Percentiles rank a stretch among this genome's conserved stretches.
Evolutionary conservation across 257 asterid genomes (phyloP).

Genomic region (Nicotiana sylvestris): DNA sequence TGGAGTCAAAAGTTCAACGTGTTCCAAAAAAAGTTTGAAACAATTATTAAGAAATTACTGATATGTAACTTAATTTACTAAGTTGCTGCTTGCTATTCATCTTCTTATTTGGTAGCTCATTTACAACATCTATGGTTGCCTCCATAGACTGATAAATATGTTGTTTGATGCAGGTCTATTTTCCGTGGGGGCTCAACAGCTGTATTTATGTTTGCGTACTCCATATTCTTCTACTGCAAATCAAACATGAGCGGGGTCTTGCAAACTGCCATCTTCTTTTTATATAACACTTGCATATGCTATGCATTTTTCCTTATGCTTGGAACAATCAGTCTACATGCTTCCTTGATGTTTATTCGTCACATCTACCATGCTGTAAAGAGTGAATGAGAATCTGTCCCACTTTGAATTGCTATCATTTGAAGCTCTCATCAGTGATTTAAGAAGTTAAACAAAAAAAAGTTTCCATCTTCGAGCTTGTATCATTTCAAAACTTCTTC

Average conservation of each 20-base stretch:
- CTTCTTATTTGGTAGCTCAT: background rate
- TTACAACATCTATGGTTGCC: background rate
- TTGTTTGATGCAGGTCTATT: slow-evolving; percentile 55
- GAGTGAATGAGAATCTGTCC: slow-evolving; percentile 46
- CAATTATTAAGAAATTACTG: background rate
- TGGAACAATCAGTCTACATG: slow-evolving; percentile 58
- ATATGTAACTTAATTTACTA: background rate
- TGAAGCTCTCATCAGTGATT: background rate
- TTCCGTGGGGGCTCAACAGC: slow-evolving; percentile 80
- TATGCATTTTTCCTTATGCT: slow-evolving; percentile 72
- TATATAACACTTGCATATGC: slow-evolving; percentile 68
- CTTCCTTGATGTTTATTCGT: slow-evolving; percentile 55
- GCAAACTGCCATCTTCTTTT: slow-evolving; percentile 59
- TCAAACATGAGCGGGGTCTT: slow-evolving; percentile 68
- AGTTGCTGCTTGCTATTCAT: background rate
- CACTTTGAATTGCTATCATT: background rate
- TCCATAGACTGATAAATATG: background rate
- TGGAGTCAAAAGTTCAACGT: background rate
- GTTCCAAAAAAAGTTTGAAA: background rate
- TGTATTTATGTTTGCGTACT: slow-evolving; percentile 56
- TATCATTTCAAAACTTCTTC: background rate
- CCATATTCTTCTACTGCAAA: slow-evolving; percentile 51
- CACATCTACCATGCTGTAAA: slow-evolving; percentile 60
- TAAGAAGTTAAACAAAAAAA: background rate
- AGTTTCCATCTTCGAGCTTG: background rate